Evolutionary conservation across 176 grass and related monocot species (phyloP).

Genomic region (Tuctoria greenei): DNA sequence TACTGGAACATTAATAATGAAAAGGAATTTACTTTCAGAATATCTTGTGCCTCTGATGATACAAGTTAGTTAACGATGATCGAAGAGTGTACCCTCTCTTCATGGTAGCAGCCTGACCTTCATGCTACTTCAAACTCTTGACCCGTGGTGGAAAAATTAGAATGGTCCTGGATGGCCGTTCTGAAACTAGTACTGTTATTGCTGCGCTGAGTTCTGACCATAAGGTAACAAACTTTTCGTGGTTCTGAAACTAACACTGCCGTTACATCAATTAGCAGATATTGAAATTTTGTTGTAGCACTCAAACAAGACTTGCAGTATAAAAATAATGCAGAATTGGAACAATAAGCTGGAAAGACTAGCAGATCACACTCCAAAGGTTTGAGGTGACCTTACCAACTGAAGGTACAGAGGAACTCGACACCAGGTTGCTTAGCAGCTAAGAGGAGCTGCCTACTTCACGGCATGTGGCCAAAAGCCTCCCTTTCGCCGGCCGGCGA

Average conservation of each 20-base stretch:
- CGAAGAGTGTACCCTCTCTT: not conserved
- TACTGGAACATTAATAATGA: not conserved
- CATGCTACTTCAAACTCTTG: not conserved
- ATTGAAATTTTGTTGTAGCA: not conserved
- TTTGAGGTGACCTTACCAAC: not conserved
- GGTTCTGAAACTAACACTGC: not conserved
- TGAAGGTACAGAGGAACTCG: not conserved
- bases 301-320: not conserved
- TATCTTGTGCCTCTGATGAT: not conserved
- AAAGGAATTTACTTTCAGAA: not conserved
- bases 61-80: not conserved
- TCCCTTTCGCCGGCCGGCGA: slow-evolving; percentile 11
- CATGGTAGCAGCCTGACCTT: not conserved
- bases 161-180: not conserved
- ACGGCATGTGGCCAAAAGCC: not conserved
- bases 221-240: not conserved
- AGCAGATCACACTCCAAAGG: not conserved
- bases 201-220: not conserved
- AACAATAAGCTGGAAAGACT: not conserved
- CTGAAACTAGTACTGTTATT: not conserved
- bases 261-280: not conserved
- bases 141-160: not conserved
- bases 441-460: not conserved
- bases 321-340: slow-evolving; percentile 25
- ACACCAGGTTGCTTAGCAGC: not conserved